Evolutionary conservation across 139 green algal species (phyloP), one percentile per base, ranked within the genome.

Genomic region (Trebouxia sp.): DNA sequence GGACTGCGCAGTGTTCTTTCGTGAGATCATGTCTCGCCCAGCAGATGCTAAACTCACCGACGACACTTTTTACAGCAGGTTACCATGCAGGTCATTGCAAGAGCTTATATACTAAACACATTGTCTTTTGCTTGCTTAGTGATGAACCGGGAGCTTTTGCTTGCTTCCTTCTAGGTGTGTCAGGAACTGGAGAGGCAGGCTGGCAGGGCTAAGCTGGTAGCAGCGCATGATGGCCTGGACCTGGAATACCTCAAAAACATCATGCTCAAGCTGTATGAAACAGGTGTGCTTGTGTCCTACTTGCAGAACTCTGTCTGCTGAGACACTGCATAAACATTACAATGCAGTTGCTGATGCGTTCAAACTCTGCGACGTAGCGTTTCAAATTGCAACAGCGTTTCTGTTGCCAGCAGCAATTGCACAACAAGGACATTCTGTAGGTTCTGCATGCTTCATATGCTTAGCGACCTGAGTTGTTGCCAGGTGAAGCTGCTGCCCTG

Each of bases 241-340:
- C 86, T 92, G 47, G 82, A 92, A 35, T 91, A 91, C 79, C 85
- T 92, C 43, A 92, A 92, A 28, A 91, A 91, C 72, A 76, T 89
- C 43, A 50, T 92, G 51, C 82, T 92, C 26, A 88, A 90, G 82
- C 79, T 92, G 35, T 92, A 79, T 62, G 86, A 92, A 80, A 92
- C 84, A 5, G 88, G 43, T 43, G 30, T 45, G 28, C 30, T n/a
- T 75, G 56, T 37, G 56, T n/a, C 32, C 56, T 67, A 30, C 9
- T 67, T 20, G 56, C 20, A 37, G 14, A 30, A 67, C 22, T 37
- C 32, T 24, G 56, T 69, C 1, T 24, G 37, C 26, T 17, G 14
- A 69, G 3, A 20, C 24, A 32, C 20, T 69, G 56, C 2, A 28
- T 28, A 69, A n/a, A 28, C n/a, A 69, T n/a, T n/a, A n/a, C n/a